A percentile compares a stretch with the other conserved stretches of the same genome.
Conservation (phyloP, 2,329 filamentous ascomycete genomes). For the Purpureocillium takamizusanense region DNA sequence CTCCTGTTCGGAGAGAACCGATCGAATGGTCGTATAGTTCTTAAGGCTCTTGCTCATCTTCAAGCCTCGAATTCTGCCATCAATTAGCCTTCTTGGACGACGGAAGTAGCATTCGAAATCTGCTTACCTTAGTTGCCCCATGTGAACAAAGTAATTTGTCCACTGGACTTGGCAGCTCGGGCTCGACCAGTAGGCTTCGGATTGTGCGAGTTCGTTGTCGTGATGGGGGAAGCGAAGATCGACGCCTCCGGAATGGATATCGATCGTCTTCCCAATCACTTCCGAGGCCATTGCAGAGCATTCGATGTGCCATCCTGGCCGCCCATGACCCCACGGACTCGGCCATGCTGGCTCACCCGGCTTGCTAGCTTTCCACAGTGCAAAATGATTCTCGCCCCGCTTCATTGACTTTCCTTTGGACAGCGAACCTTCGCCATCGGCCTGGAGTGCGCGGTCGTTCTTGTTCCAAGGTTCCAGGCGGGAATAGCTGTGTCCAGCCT, state of each 20-base stretch:
- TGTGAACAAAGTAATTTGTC: constrained; percentile 95
- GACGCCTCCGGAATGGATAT: constrained; percentile 88
- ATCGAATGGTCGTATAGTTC: no score
- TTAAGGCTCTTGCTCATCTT: no score
- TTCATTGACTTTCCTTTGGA: constrained; percentile 58
- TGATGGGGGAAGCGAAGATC: constrained; percentile 89
- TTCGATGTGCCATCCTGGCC: constrained; percentile 95
- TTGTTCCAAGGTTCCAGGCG: constrained; percentile 76
- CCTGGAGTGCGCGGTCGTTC: constrained; percentile 72
- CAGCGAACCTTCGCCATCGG: constrained; percentile 83
- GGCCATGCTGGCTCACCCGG: constrained; percentile 86
- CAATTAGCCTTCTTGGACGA: constrained; percentile 96
- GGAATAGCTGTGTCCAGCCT: constrained; percentile 75
- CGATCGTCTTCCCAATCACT: constrained; percentile 74
- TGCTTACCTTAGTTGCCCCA: constrained; percentile 94
- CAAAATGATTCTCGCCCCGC: constrained; percentile 74
- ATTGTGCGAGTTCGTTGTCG: constrained; percentile 87
- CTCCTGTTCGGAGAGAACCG: no score
- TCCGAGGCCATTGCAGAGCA: constrained; percentile 94
- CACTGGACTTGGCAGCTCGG: constrained; percentile 52
- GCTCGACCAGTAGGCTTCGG: constrained; percentile 69
- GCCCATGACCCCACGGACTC: constrained; percentile 77
- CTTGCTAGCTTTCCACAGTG: constrained; percentile 88
- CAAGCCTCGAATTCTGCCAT: constrained; percentile 73
- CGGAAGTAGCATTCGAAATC: no score